A percentile compares a stretch with the other conserved stretches of the same genome.
Evolutionary conservation across 2,329 filamentous ascomycete species (phyloP).

Genomic region (Penicillium occitanis): DNA sequence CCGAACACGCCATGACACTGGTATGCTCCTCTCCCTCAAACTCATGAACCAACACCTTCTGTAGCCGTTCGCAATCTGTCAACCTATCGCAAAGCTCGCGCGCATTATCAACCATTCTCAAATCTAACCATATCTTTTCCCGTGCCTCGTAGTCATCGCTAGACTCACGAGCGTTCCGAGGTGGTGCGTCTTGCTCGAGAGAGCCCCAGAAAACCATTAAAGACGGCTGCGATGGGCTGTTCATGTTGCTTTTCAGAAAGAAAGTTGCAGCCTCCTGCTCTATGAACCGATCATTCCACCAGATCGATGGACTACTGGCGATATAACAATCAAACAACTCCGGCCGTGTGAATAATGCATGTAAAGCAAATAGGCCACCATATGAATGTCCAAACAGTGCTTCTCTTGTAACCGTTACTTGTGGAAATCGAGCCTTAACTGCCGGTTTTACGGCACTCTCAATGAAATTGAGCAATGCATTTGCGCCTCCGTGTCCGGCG

Average conservation of each 20-base stretch:
- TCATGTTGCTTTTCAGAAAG: not conserved
- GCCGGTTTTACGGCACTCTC: not conserved
- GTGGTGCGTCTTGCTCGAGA: not conserved
- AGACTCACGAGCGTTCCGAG: no score
- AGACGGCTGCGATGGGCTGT: not conserved
- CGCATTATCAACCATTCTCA: not conserved
- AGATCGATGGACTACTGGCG: not conserved
- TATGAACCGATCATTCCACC: not conserved
- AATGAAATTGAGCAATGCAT: not conserved
- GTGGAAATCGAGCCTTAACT: not conserved
- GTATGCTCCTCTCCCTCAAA: not conserved
- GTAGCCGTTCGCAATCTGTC: not conserved
- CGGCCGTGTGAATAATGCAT: not conserved
- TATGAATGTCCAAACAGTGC: conserved; percentile 10
- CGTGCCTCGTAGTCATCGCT: not conserved
- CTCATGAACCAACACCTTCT: not conserved
- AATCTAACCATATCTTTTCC: not conserved
- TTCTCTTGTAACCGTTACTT: not conserved
- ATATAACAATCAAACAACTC: not conserved
- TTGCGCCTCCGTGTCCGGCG: not conserved
- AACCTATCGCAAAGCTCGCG: not conserved
- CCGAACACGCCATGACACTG: not conserved
- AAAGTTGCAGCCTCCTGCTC: not conserved
- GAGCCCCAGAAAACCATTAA: not conserved
- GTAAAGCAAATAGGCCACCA: not conserved